These are phyloP conservation scores for Cardamine resedifolia DNA, from an alignment of 345 rosid species.

Conservation along the genomic window DNA sequence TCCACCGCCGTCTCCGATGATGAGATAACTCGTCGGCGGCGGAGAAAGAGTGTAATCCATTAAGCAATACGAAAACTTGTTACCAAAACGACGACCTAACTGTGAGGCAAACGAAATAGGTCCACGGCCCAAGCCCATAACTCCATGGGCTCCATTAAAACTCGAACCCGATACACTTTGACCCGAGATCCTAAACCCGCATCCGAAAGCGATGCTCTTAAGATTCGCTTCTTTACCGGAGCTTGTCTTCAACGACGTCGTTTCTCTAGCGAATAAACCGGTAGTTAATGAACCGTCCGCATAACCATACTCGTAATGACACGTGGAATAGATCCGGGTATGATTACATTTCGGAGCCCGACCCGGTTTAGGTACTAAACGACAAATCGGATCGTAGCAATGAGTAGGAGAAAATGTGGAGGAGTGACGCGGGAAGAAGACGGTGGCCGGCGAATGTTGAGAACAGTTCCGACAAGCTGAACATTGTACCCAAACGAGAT, in stretches of 20 bases:
- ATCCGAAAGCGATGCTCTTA: constrained; percentile 59
- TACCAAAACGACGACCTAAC: constrained; percentile 71
- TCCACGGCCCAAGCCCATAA: constrained; percentile 87
- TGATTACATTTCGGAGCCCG: constrained; percentile 50
- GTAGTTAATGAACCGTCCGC: constrained; percentile 63
- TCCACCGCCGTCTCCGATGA: constrained; percentile 49
- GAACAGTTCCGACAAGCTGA: constrained; percentile 71
- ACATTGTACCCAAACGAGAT: constrained; percentile 84
- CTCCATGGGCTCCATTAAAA: constrained; percentile 83
- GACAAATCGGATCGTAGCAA: constrained; percentile 58
- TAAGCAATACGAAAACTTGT: constrained; percentile 80
- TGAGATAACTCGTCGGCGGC: constrained; percentile 74
- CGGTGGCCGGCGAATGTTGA: constrained; percentile 49
- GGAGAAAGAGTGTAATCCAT: constrained; percentile 83
- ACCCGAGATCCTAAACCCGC: constrained; percentile 77
- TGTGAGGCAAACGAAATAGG: constrained; percentile 79
- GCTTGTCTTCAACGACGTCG: constrained; percentile 58
- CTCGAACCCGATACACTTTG: constrained; percentile 62
- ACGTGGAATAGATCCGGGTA: constrained; percentile 71
- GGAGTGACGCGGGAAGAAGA: constrained; percentile 77
- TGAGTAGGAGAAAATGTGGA: constrained; percentile 69
- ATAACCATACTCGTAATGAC: constrained; percentile 72
- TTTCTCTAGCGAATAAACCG: constrained; percentile 71
- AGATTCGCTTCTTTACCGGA: constrained; percentile 45
- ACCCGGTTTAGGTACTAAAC: constrained; percentile 55